phyloP scores from a whole-genome alignment of 164 flowering plant species.

The Tetracentron sinense region DNA sequence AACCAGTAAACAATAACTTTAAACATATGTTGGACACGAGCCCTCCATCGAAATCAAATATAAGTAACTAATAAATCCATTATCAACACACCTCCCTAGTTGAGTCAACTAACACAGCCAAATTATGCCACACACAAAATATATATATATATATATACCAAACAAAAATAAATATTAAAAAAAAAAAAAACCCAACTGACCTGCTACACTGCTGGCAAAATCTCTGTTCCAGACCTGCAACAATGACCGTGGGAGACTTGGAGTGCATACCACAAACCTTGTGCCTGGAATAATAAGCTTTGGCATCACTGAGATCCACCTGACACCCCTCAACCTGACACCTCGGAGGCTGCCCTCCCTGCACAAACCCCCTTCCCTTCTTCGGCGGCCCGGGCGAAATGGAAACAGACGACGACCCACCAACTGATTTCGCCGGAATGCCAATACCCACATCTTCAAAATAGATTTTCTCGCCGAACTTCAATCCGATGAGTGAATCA shows the following conservation, averaged over 20 bases:
- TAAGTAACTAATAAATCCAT: too few relatives aligned
- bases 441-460: conserved; percentile 63
- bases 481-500: conserved; percentile 60
- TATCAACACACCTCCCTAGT: too few relatives aligned
- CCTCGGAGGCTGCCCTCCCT: too few relatives aligned
- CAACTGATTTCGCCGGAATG: conserved; percentile 28
- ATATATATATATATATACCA: too few relatives aligned
- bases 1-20: too few relatives aligned
- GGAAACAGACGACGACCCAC: conserved; percentile 30
- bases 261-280: conserved; percentile 88
- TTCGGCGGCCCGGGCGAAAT: conserved; percentile 23
- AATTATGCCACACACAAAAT: too few relatives aligned
- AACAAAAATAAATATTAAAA: too few relatives aligned
- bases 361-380: conserved; percentile 41
- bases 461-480: conserved; percentile 71
- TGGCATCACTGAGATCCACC: conserved; percentile 77
- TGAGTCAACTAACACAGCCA: too few relatives aligned
- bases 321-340: conserved; percentile 84
- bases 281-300: conserved; percentile 90
- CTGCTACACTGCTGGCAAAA: too few relatives aligned
- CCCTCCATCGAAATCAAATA: too few relatives aligned
- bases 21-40: too few relatives aligned
- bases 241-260: conserved; percentile 65
- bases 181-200: conserved; percentile 24
- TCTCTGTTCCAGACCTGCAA: conserved; percentile 66